Conservation (phyloP, 169 alveolate species). For the Eimeria sp. region DNA sequence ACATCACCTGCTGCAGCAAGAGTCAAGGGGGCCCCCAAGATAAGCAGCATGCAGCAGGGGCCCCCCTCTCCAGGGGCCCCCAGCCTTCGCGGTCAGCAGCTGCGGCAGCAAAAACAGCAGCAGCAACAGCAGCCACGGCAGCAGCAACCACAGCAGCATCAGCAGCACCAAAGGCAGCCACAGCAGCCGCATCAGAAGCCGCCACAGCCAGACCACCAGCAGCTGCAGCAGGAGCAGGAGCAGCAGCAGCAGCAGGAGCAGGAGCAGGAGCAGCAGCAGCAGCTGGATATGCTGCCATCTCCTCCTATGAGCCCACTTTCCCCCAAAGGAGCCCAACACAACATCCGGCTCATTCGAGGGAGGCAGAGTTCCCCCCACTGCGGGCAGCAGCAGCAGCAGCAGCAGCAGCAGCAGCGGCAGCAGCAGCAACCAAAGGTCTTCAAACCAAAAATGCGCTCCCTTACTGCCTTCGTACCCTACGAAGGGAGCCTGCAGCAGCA, state of each 20-base stretch:
- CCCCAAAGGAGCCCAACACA: not conserved
- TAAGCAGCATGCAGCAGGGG: not conserved
- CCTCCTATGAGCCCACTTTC: not conserved
- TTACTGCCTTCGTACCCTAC: constrained; percentile 22
- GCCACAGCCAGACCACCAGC: not conserved
- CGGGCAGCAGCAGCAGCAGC: not conserved
- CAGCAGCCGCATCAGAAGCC: not conserved
- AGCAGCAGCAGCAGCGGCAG: not conserved
- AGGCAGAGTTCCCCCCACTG: constrained; percentile 2
- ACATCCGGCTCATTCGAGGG: not conserved
- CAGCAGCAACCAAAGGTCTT: no score
- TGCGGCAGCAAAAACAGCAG: not conserved
- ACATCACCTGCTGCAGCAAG: not conserved
- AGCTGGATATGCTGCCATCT: not conserved
- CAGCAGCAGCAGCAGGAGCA: not conserved
- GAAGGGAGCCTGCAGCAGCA: constrained; percentile 32
- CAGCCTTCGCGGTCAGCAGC: not conserved
- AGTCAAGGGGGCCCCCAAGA: not conserved
- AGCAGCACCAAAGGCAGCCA: not conserved
- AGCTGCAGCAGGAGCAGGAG: not conserved
- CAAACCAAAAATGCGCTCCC: not conserved
- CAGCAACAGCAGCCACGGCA: not conserved
- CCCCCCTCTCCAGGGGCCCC: not conserved
- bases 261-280: constrained; percentile 29
- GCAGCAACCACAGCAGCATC: not conserved